phyloP scores from a whole-genome alignment of 495 filamentous ascomycete genomes.

The Hypoxylon perforatum region DNA sequence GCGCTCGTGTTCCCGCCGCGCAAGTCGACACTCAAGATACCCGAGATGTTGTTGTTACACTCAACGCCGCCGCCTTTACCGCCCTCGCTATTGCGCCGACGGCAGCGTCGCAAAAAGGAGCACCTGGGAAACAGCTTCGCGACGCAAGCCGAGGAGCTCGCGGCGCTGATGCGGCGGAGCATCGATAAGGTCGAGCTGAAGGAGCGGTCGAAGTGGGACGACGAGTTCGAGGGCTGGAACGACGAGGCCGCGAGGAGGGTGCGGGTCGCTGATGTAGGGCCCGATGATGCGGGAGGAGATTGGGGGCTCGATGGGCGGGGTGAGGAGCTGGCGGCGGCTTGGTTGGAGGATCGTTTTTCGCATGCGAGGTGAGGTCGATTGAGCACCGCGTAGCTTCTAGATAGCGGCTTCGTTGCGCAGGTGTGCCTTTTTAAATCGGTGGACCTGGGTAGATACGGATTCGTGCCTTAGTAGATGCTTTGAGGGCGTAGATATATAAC shows the following conservation, averaged over 20 bases:
- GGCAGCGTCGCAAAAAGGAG: slow-evolving; percentile 18
- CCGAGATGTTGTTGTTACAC: slow-evolving; percentile 50
- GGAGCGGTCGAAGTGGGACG: slow-evolving; percentile 41
- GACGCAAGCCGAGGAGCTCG: slow-evolving; percentile 51
- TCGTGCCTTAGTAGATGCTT: no score
- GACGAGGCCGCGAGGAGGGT: slow-evolving; percentile 32
- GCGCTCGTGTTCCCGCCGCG: slow-evolving; percentile 52
- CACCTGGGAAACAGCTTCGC: slow-evolving; percentile 44
- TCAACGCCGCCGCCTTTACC: slow-evolving; percentile 30
- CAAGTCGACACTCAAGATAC: slow-evolving; percentile 49
- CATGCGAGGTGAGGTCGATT: neutral
- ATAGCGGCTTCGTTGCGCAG: no score
- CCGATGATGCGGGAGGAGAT: neutral
- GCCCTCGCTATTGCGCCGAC: slow-evolving; percentile 1
- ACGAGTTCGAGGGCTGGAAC: slow-evolving; percentile 31
- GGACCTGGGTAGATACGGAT: no score
- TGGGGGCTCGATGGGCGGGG: slow-evolving; percentile 9
- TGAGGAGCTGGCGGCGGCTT: slow-evolving; percentile 27
- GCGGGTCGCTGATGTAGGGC: slow-evolving; percentile 27
- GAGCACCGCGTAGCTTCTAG: no score
- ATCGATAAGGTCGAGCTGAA: slow-evolving; percentile 49
- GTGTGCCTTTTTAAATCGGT: no score
- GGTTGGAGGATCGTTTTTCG: slow-evolving; percentile 37
- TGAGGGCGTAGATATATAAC: no score
- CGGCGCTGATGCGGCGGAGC: slow-evolving; percentile 50